A percentile compares a stretch with the other conserved stretches of the same genome.
These are phyloP conservation scores for Kappamyces sp. DNA, from an alignment of 192 early-diverging fungal species.

Conservation along the genomic window DNA sequence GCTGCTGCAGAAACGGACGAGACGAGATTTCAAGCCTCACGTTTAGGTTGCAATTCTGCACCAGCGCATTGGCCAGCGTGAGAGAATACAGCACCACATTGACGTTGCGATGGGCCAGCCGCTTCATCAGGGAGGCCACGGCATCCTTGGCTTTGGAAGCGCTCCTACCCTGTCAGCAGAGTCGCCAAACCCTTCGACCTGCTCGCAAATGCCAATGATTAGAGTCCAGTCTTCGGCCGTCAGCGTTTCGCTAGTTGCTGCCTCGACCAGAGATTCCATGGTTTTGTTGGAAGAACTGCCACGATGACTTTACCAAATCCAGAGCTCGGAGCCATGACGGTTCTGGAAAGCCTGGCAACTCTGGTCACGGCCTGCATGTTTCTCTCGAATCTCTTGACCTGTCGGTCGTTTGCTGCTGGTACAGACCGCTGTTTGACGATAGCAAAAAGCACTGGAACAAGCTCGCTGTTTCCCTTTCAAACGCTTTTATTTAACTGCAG, in stretches of 20 bases:
- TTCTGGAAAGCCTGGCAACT: background rate
- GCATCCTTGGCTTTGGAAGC: conserved; percentile 22
- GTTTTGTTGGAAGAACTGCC: background rate
- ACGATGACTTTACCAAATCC: no score
- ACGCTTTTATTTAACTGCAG: conserved; percentile 1
- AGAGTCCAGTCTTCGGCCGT: conserved; percentile 86
- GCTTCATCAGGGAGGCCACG: conserved; percentile 30
- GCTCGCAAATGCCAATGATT: conserved; percentile 44
- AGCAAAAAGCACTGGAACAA: background rate
- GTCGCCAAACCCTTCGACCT: conserved; percentile 29
- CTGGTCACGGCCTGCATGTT: conserved; percentile 9
- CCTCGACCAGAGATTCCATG: background rate
- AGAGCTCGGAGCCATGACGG: background rate
- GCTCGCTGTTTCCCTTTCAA: conserved; percentile 5
- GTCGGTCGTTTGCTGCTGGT: no score
- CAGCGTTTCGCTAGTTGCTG: conserved; percentile 85
- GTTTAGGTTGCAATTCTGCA: conserved; percentile 80
- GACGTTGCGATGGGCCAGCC: conserved; percentile 45
- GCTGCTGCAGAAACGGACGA: conserved; percentile 71
- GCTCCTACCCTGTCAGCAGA: conserved; percentile 5
- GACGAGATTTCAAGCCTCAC: conserved; percentile 82
- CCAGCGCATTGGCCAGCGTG: conserved; percentile 73
- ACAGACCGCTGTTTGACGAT: background rate
- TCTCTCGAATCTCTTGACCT: background rate
- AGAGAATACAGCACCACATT: conserved; percentile 59